Percentiles rank a stretch among this genome's conserved stretches.
These are phyloP conservation scores for Thraustochytrium sp. DNA, from an alignment of 352 stramenopile species.

Conservation along the genomic window DNA sequence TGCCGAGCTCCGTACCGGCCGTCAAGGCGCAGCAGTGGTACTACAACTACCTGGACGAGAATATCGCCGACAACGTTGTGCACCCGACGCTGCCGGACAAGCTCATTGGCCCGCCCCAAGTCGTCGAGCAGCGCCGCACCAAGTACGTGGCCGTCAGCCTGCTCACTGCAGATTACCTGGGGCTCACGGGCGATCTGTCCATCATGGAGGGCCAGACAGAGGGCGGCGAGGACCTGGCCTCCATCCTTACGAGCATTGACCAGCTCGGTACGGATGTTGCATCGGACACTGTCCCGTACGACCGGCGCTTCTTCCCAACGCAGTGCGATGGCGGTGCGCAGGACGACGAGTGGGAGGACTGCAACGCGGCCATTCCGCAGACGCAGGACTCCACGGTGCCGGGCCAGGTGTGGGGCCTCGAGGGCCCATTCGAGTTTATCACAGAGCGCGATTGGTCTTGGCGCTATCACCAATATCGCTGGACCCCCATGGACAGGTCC, in stretches of 20 bases:
- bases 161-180: slow-evolving; percentile 71
- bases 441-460: slow-evolving; percentile 26
- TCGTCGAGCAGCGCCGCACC: slow-evolving; percentile 77
- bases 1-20: slow-evolving; percentile 68
- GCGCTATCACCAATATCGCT: slow-evolving; percentile 37
- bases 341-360: slow-evolving; percentile 32
- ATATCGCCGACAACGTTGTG: slow-evolving; percentile 92
- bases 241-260: not conserved
- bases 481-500: not conserved
- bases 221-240: not conserved
- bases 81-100: slow-evolving; percentile 82
- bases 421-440: slow-evolving; percentile 6
- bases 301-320: not conserved
- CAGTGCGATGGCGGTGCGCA: not conserved
- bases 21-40: slow-evolving; percentile 83
- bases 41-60: slow-evolving; percentile 89
- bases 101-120: slow-evolving; percentile 71
- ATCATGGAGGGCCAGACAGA: slow-evolving; percentile 45
- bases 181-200: not conserved
- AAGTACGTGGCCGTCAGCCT: slow-evolving; percentile 88
- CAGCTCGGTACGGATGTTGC: not conserved
- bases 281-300: not conserved
- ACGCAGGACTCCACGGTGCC: slow-evolving; percentile 14
- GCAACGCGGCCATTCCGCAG: not conserved
- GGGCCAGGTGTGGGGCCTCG: slow-evolving; percentile 35